Evolutionary conservation across 2,329 filamentous ascomycete genomes (phyloP).

Genomic region (Bimuria novae-zelandiae): DNA sequence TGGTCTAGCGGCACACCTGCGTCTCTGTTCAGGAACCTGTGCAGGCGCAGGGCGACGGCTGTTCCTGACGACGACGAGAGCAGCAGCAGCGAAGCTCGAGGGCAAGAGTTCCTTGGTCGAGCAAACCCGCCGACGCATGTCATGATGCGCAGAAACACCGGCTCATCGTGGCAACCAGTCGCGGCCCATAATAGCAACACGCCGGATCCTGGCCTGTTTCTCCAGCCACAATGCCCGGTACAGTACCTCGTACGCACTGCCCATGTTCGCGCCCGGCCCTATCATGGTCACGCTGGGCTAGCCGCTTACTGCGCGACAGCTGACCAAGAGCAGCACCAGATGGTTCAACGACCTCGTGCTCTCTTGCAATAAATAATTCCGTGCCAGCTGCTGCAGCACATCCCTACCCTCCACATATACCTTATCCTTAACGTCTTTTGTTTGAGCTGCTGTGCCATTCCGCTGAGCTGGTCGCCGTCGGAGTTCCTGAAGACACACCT

Average conservation of each 20-base stretch:
- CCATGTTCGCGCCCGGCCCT: conserved; percentile 8
- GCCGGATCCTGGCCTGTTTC: too few species aligned
- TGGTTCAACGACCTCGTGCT: conserved; percentile 15
- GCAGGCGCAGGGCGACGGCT: not conserved
- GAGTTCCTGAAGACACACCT: conserved; percentile 17
- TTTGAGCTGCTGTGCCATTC: conserved; percentile 9
- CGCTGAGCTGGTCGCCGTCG: conserved; percentile 8
- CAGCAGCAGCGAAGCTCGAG: too few species aligned
- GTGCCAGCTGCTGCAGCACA: conserved; percentile 4
- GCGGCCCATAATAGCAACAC: conserved; percentile 10
- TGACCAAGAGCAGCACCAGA: conserved; percentile 19
- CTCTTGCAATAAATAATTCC: conserved; percentile 24
- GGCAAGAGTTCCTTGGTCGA: not conserved
- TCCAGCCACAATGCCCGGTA: too few species aligned
- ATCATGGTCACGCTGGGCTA: conserved; percentile 23
- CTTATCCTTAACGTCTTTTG: not conserved
- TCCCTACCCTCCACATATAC: not conserved
- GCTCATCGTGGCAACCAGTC: too few species aligned
- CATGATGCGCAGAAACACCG: not conserved
- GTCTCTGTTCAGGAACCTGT: conserved; percentile 16
- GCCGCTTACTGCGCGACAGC: conserved; percentile 18
- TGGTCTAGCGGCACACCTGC: conserved; percentile 10
- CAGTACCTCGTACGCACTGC: conserved; percentile 7
- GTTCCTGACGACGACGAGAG: not conserved
- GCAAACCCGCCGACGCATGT: conserved; percentile 9